A percentile compares a stretch with the other conserved stretches of the same genome.
These are phyloP conservation scores for Cordyceps cicadae DNA, from an alignment of 2,329 filamentous ascomycete species.

Conservation along the genomic window DNA sequence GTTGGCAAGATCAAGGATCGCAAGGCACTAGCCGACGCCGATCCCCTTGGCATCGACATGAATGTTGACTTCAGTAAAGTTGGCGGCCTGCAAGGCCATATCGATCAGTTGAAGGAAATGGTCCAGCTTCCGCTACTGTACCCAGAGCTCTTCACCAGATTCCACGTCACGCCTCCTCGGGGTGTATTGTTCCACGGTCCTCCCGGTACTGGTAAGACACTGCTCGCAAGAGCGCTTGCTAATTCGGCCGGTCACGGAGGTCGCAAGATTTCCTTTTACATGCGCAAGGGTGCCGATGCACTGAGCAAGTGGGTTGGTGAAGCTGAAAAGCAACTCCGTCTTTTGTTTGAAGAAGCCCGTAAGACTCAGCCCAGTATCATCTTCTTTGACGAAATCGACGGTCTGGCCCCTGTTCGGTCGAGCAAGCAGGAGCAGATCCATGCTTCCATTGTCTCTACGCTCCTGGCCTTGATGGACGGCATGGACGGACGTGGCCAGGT, in stretches of 20 bases:
- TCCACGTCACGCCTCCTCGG: conserved; percentile 87
- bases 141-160: conserved; percentile 83
- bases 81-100: conserved; percentile 84
- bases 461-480: conserved; percentile 92
- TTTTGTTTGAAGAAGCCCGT: conserved; percentile 91
- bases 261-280: conserved; percentile 96
- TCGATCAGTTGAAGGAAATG: conserved; percentile 98
- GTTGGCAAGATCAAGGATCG: conserved; percentile 91
- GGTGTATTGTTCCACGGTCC: conserved; percentile 96
- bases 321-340: conserved; percentile 85
- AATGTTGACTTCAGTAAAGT: conserved; percentile 92
- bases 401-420: conserved; percentile 86
- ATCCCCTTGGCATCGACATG: conserved; percentile 86
- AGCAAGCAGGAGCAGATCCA: conserved; percentile 99
- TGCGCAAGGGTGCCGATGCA: conserved; percentile 97
- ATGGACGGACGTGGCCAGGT: conserved; percentile 98
- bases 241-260: conserved; percentile 84
- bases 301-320: conserved; percentile 99
- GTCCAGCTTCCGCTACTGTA: conserved; percentile 89
- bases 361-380: conserved; percentile 98
- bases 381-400: conserved; percentile 99
- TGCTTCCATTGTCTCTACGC: conserved; percentile 89
- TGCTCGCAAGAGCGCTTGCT: conserved; percentile 87
- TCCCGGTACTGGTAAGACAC: conserved; percentile 93
- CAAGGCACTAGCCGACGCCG: conserved; percentile 85